Percentiles rank a stretch among this genome's conserved stretches.
phyloP scores from a whole-genome alignment of 257 asterid genomes.

The Solanum peruvianum region DNA sequence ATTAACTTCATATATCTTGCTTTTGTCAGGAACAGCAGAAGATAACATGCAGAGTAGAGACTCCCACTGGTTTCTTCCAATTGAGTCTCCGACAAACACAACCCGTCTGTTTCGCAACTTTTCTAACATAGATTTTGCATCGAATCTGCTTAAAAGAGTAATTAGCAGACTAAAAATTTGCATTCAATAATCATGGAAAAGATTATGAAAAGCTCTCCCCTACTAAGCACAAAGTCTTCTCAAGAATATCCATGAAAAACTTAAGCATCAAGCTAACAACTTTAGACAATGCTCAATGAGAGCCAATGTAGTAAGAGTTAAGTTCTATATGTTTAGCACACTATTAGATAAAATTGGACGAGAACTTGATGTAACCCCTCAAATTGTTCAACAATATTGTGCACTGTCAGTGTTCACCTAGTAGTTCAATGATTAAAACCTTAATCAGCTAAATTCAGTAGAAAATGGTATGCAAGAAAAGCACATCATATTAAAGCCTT shows the following conservation, averaged over 20 bases:
- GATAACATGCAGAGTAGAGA: conserved; percentile 84
- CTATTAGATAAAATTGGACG: neutral
- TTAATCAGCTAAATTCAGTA: neutral
- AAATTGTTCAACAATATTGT: neutral
- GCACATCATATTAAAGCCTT: neutral
- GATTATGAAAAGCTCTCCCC: neutral
- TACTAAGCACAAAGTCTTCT: neutral
- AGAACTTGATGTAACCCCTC: neutral
- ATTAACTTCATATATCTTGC: conserved; percentile 61
- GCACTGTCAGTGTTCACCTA: neutral
- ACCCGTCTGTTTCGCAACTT: conserved; percentile 45
- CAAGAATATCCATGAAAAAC: neutral
- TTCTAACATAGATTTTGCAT: conserved; percentile 63
- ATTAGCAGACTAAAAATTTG: neutral
- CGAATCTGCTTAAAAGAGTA: conserved; percentile 29
- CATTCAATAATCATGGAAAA: neutral
- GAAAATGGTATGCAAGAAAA: neutral
- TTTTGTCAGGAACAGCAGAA: conserved; percentile 42
- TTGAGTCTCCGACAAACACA: conserved; percentile 76
- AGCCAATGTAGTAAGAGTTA: neutral
- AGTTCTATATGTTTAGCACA: neutral
- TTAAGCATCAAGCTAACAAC: neutral
- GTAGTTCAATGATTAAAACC: neutral
- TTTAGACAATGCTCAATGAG: neutral
- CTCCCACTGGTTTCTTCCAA: conserved; percentile 96